Evolutionary conservation across 768 basidiomycete genomes (phyloP).

Genomic region (Lactifluus echinatus): DNA sequence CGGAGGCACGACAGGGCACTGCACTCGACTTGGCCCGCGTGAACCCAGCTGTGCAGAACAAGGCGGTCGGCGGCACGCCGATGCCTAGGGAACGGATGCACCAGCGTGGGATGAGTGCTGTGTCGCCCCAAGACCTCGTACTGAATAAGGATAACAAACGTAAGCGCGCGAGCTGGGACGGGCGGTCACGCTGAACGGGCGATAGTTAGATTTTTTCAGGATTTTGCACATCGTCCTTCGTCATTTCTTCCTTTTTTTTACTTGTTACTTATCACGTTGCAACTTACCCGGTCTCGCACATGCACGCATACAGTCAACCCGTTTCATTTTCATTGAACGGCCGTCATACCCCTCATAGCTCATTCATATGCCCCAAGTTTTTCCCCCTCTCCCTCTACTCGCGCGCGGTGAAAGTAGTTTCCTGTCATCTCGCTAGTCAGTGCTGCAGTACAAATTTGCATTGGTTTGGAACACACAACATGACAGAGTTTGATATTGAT

Average conservation of each 20-base stretch:
- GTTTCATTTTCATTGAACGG: background rate
- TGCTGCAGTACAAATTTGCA: background rate
- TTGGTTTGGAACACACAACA: background rate
- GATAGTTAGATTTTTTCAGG: background rate
- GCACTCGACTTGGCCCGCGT: conserved; percentile 45
- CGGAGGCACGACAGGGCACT: conserved; percentile 33
- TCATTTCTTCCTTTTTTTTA: conserved; percentile 5
- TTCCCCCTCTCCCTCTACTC: background rate
- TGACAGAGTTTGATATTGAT: background rate
- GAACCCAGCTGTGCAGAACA: conserved; percentile 10
- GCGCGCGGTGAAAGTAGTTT: background rate
- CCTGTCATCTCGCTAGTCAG: background rate
- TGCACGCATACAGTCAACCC: conserved; percentile 4
- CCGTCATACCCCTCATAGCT: conserved; percentile 6
- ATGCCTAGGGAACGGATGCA: conserved; percentile 27
- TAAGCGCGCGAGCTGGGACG: conserved; percentile 53
- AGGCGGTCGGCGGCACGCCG: conserved; percentile 12
- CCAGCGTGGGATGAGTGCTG: conserved; percentile 44
- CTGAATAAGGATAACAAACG: conserved; percentile 47
- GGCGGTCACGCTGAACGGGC: conserved; percentile 26
- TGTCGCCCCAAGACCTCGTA: conserved; percentile 45
- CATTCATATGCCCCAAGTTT: background rate
- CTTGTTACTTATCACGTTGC: conserved; percentile 11
- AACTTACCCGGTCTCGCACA: conserved; percentile 10
- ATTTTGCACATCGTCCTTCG: background rate